Evolutionary conservation across 495 filamentous ascomycete genomes (phyloP), one percentile per base, ranked within the genome.

Genomic region (Lasiosphaeriaceae sp.): DNA sequence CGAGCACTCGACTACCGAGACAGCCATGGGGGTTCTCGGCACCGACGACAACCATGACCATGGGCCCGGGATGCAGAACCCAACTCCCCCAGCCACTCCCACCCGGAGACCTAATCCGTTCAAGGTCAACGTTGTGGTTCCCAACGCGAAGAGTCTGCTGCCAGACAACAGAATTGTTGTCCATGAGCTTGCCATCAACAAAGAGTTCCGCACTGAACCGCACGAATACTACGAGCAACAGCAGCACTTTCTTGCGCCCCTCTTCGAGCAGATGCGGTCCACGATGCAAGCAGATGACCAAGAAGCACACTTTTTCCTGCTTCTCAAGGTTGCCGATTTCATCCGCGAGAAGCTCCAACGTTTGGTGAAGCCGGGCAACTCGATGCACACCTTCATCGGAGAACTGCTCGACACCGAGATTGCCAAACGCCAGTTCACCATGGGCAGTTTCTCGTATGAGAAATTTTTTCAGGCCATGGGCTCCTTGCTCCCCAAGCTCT

Each of bases 401-500:
- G 93, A 96, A 58, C 83, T 87, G 8, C 81, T 97, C 17, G 95
- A 97, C 61, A 85, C 85, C 2, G 83, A 89, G 16, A 74, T 90
- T 47, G 86, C 96, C 39, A 75, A 81, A 37, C 83, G 80, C 39
- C 90, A 97, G 63, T 90, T 91, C 60, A 77, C 79, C 26, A 83
- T 82, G 47, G 92, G 94, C 14, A 82, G 83, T 47, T 98, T 97
- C 68, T 96, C 95, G 0, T 96, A 97, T 67, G 87, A 93, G 61
- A 86, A 83, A 19, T 96, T 98, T 74, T 97, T 97, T 74, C 77
- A 84, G 2, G 92, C 93, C 59, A 96, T 97, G 83, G 85, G 86
- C 29, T 81, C 80, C 35, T 85, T 98, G 39, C 78, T 98, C n/a
- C 95, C 95, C 16, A 89, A 89, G 63, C 87, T 98, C 19, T 98